Conservation (phyloP, 192 early-diverging fungal species). For the Jimgerdemannia lactiflua region DNA sequence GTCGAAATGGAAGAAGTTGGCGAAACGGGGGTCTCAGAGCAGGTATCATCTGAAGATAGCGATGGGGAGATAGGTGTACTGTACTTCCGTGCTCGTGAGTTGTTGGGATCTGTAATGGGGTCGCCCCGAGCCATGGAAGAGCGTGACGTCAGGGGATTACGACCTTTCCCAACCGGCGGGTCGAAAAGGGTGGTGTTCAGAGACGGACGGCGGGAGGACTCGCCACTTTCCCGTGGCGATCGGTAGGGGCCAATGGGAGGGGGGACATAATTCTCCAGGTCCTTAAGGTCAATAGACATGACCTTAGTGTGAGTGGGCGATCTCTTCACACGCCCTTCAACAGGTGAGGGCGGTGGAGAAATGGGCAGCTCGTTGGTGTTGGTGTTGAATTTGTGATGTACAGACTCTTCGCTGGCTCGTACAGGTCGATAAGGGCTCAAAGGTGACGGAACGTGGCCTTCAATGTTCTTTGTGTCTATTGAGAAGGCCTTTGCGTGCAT, state of each 20-base stretch:
- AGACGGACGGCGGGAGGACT: background rate
- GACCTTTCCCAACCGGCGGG: background rate
- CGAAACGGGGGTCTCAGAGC: background rate
- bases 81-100: background rate
- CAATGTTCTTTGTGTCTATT: background rate
- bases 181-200: background rate
- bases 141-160: background rate
- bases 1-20: background rate
- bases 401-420: background rate
- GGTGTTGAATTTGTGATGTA: background rate
- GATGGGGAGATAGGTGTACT: background rate
- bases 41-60: background rate
- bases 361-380: background rate
- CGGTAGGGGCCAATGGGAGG: background rate
- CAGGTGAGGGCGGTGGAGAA: background rate
- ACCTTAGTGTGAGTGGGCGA: background rate
- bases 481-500: background rate
- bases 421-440: background rate
- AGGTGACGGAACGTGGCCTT: background rate
- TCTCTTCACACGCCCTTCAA: background rate
- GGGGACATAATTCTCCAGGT: background rate
- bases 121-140: background rate
- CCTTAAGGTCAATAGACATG: background rate
- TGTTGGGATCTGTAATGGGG: background rate
- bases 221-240: background rate